Evolutionary conservation across 352 stramenopile genomes (phyloP).

Genomic region (Stramenopiles sp.): DNA sequence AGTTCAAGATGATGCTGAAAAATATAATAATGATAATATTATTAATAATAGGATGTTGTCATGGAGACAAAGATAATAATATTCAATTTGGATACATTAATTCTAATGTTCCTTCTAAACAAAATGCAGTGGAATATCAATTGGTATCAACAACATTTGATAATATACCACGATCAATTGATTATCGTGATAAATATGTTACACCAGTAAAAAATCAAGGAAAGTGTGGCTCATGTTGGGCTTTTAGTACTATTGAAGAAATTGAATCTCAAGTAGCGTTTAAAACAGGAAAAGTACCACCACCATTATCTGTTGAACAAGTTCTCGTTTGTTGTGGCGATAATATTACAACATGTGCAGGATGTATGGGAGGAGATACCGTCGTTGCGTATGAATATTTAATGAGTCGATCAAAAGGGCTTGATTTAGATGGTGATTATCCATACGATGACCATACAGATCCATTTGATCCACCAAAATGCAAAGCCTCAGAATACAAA

Average conservation of each 20-base stretch:
- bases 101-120: too few relatives aligned
- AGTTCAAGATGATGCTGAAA: too few relatives aligned
- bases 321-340: not conserved
- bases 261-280: slow-evolving; percentile 12
- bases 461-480: not conserved
- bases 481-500: not conserved
- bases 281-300: not conserved
- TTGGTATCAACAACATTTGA: too few relatives aligned
- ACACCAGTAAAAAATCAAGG: slow-evolving; percentile 19
- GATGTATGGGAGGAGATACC: not conserved
- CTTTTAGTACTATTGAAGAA: slow-evolving; percentile 23
- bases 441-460: not conserved
- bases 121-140: too few relatives aligned
- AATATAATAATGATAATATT: too few relatives aligned
- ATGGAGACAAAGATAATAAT: too few relatives aligned
- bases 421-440: not conserved
- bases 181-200: too few relatives aligned
- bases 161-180: too few relatives aligned
- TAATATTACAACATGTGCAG: not conserved
- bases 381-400: not conserved
- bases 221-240: slow-evolving; percentile 24
- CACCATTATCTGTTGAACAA: not conserved
- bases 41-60: too few relatives aligned
- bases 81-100: too few relatives aligned
- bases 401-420: not conserved